phyloP scores from a whole-genome alignment of 139 green algal genomes.

The Chlorella sp. region DNA sequence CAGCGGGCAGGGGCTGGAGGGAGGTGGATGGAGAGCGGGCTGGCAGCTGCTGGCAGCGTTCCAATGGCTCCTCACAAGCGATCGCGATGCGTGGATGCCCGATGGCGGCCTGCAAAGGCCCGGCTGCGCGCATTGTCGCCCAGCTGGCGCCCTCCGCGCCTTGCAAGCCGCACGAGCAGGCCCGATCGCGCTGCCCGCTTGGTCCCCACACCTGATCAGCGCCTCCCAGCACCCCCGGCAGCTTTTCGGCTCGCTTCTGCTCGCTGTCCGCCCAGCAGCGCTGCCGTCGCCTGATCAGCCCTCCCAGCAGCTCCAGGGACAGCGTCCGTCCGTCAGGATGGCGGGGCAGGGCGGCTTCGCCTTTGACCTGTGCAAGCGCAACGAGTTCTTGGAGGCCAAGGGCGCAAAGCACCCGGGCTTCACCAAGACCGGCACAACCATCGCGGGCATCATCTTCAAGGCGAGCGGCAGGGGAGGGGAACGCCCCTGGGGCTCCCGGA shows the following conservation, averaged over 20 bases:
- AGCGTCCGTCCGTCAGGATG: neutral
- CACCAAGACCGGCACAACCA: constrained; percentile 98
- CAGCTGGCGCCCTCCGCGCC: neutral
- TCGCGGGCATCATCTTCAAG: constrained; percentile 96
- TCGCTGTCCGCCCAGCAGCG: neutral
- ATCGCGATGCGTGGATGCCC: too few species aligned
- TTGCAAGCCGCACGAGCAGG: neutral
- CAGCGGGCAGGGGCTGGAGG: too few species aligned
- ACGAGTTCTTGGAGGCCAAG: constrained; percentile 78
- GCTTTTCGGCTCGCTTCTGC: neutral
- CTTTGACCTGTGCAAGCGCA: constrained; percentile 92
- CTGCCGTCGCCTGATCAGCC: too few species aligned
- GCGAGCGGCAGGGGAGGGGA: constrained; percentile 43
- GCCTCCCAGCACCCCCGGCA: neutral
- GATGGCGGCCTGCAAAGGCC: too few species aligned
- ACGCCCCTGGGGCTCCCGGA: too few species aligned
- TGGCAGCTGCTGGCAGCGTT: too few species aligned
- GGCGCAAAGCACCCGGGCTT: constrained; percentile 75
- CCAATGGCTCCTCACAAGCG: too few species aligned
- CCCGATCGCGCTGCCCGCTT: neutral
- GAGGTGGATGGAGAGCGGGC: too few species aligned
- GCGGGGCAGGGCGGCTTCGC: constrained; percentile 73
- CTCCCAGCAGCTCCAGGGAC: neutral
- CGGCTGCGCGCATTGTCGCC: too few species aligned
- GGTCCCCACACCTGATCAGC: too few species aligned